Percentiles rank a stretch among this genome's conserved stretches.
These are phyloP conservation scores for Serendipita sp. DNA, from an alignment of 768 basidiomycete genomes.

Conservation along the genomic window DNA sequence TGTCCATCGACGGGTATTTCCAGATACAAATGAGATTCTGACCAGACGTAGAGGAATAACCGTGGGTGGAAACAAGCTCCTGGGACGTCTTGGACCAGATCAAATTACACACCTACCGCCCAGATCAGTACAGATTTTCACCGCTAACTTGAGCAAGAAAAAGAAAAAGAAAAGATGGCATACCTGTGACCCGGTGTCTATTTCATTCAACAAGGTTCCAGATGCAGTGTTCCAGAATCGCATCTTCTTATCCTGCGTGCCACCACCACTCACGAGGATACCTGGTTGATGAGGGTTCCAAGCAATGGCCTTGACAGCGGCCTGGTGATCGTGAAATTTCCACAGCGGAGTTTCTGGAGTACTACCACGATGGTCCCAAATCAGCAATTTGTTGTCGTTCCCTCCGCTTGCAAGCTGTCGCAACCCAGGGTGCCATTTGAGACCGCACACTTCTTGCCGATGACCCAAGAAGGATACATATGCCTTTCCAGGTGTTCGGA, in stretches of 20 bases:
- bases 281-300: conserved; percentile 95
- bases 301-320: conserved; percentile 93
- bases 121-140: background rate
- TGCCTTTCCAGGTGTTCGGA: conserved; percentile 55
- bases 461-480: conserved; percentile 61
- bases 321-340: conserved; percentile 93
- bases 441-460: conserved; percentile 87
- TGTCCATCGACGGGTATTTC: conserved; percentile 84
- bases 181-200: conserved; percentile 95
- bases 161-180: conserved; percentile 13
- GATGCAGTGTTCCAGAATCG: conserved; percentile 91
- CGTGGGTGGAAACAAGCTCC: conserved; percentile 95
- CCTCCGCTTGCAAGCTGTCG: conserved; percentile 80
- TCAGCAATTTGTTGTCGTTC: conserved; percentile 97
- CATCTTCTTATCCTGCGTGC: conserved; percentile 97
- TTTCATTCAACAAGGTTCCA: conserved; percentile 67
- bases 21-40: conserved; percentile 95
- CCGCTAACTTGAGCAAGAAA: background rate
- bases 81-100: conserved; percentile 93
- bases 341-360: conserved; percentile 55
- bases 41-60: conserved; percentile 81
- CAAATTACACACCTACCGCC: conserved; percentile 80
- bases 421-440: conserved; percentile 61
- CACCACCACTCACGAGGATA: conserved; percentile 85
- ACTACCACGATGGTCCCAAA: conserved; percentile 75